Conservation (phyloP, 805 yeast species). For the Vanderwaltozyma polyspora region DNA sequence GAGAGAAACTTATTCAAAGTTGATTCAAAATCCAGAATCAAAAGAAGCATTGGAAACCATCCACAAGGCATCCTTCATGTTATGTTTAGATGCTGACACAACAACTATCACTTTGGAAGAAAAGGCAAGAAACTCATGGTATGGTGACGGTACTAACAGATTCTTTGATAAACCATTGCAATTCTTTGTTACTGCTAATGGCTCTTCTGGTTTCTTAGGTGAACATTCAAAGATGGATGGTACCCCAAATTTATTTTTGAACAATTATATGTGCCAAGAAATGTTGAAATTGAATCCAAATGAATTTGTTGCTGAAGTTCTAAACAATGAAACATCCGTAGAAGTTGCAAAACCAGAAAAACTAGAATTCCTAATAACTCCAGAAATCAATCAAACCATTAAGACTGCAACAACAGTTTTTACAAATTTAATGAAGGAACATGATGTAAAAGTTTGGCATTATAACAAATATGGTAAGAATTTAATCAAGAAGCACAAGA, state of each 20-base stretch:
- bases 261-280: conserved; percentile 57
- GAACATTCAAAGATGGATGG: conserved; percentile 99
- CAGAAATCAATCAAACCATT: conserved; percentile 41
- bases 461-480: conserved; percentile 80
- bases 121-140: conserved; percentile 81
- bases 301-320: conserved; percentile 13
- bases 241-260: conserved; percentile 82
- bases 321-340: background rate
- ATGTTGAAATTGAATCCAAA: conserved; percentile 37
- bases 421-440: conserved; percentile 39
- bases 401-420: conserved; percentile 46
- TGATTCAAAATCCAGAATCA: conserved; percentile 52
- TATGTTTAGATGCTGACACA: conserved; percentile 59
- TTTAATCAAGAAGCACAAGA: conserved; percentile 70
- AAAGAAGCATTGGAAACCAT: conserved; percentile 51
- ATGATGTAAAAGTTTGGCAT: conserved; percentile 69
- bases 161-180: conserved; percentile 88
- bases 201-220: conserved; percentile 84
- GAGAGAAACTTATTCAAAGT: conserved; percentile 46
- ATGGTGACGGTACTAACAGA: conserved; percentile 87
- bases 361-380: conserved; percentile 44
- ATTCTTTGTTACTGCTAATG: conserved; percentile 70
- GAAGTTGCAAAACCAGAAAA: background rate
- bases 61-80: conserved; percentile 65
- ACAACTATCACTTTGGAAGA: conserved; percentile 70